A percentile compares a stretch with the other conserved stretches of the same genome.
phyloP scores from a whole-genome alignment of 2,329 filamentous ascomycete genomes.

The Penicillium sp. region DNA sequence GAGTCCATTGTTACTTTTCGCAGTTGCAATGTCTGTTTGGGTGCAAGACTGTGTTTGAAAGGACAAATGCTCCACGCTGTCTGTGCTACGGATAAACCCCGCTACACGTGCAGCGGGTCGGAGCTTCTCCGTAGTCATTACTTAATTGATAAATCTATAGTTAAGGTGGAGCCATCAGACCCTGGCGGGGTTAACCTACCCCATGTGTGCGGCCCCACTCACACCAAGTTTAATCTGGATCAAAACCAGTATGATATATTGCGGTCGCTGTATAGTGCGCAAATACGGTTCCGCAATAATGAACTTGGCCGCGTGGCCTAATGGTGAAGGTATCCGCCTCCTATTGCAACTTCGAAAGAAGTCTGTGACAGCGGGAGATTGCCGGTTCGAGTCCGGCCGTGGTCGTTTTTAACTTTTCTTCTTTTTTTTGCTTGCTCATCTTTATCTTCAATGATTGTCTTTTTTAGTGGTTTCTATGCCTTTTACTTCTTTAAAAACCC shows the following conservation, averaged over 20 bases:
- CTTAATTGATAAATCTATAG: background rate
- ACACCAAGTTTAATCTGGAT: no score
- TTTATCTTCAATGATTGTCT: no score
- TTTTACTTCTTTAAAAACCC: no score
- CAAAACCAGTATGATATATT: no score
- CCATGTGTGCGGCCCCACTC: no score
- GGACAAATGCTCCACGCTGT: background rate
- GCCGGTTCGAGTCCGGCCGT: background rate
- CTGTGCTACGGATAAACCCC: background rate
- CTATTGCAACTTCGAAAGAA: background rate
- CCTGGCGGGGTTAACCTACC: background rate
- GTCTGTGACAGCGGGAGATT: background rate
- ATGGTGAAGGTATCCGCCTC: background rate
- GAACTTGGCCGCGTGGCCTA: background rate
- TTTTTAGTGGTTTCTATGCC: no score
- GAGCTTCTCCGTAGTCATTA: background rate
- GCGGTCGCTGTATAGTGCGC: no score
- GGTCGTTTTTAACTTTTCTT: background rate
- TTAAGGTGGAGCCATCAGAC: background rate
- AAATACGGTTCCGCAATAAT: background rate
- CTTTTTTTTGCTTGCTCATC: background rate
- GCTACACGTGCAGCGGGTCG: background rate
- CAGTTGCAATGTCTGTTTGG: no score
- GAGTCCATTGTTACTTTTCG: conserved; percentile 24
- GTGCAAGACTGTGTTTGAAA: background rate